These are phyloP conservation scores for Phragmites australis DNA, from an alignment of 176 grass and related monocot genomes.

Conservation along the genomic window DNA sequence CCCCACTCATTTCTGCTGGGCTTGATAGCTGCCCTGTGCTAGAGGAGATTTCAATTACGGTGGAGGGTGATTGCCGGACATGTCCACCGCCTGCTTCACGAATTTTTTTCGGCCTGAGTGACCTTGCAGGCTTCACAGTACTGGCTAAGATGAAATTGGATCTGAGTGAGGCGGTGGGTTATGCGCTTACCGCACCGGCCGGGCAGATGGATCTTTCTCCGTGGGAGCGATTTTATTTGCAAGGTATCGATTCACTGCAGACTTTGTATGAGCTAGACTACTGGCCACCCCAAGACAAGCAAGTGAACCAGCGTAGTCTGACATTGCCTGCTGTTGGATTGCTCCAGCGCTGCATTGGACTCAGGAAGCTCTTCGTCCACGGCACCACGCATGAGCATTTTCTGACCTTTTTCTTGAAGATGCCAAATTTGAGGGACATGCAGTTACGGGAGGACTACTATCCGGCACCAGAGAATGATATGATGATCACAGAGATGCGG, in stretches of 20 bases:
- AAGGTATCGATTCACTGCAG: constrained; percentile 55
- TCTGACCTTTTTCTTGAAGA: constrained; percentile 76
- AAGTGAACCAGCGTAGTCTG: constrained; percentile 87
- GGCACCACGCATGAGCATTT: constrained; percentile 93
- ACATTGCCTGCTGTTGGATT: constrained; percentile 67
- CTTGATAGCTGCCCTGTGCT: constrained; percentile 72
- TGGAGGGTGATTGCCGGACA: constrained; percentile 83
- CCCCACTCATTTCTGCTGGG: constrained; percentile 57
- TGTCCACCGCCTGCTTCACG: constrained; percentile 38
- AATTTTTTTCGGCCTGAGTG: constrained; percentile 57
- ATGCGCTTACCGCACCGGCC: constrained; percentile 77
- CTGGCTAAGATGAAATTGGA: constrained; percentile 90
- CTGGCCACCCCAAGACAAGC: constrained; percentile 95
- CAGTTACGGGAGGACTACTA: constrained; percentile 96
- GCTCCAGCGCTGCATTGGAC: constrained; percentile 43
- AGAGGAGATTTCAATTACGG: constrained; percentile 80
- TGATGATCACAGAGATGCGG: constrained; percentile 98
- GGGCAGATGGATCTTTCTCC: constrained; percentile 90
- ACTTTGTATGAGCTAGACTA: constrained; percentile 88
- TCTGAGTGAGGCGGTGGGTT: constrained; percentile 84
- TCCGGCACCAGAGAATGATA: constrained; percentile 89
- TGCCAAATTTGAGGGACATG: constrained; percentile 69
- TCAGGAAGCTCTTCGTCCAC: constrained; percentile 96
- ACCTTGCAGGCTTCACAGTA: constrained; percentile 57
- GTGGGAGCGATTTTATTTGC: constrained; percentile 93